These are phyloP conservation scores for Ophiostoma angusticollis DNA, from an alignment of 2,329 filamentous ascomycete genomes.

Conservation along the genomic window DNA sequence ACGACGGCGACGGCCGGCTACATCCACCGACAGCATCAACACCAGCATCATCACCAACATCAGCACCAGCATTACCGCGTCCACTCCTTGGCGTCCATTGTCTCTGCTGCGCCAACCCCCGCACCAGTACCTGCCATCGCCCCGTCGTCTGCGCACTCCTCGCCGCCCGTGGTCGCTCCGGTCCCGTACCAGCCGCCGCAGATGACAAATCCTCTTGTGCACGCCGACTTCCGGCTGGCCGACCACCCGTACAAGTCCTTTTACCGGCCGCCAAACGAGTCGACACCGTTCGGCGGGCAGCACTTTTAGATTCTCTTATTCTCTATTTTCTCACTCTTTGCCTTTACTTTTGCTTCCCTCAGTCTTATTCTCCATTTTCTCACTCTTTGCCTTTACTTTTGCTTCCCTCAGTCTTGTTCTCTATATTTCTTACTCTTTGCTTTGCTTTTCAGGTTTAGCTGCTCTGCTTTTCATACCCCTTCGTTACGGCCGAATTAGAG, in stretches of 20 bases:
- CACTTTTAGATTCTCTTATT: not conserved
- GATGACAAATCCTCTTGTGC: constrained; percentile 54
- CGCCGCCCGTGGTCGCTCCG: constrained; percentile 18
- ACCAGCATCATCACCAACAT: no score
- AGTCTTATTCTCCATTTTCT: not conserved
- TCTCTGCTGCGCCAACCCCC: not conserved
- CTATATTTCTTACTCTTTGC: no score
- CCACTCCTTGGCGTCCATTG: not conserved
- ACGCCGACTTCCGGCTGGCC: constrained; percentile 61
- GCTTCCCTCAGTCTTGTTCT: no score
- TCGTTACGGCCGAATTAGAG: not conserved
- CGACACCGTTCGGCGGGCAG: constrained; percentile 7
- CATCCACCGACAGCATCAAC: no score
- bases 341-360: not conserved
- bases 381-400: not conserved
- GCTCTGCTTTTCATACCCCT: no score
- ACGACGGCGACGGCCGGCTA: no score
- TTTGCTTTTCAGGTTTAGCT: not conserved
- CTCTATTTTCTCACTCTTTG: not conserved
- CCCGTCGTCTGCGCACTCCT: constrained; percentile 7
- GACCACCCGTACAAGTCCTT: constrained; percentile 72
- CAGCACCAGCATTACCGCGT: constrained; percentile 2
- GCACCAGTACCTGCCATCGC: not conserved
- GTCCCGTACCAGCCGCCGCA: constrained; percentile 20
- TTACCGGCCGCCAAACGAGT: constrained; percentile 56